Percentiles rank a stretch among this genome's conserved stretches.
Evolutionary conservation across 176 grass and related monocot genomes (phyloP).

Genomic region (Calamus simplicifolius): DNA sequence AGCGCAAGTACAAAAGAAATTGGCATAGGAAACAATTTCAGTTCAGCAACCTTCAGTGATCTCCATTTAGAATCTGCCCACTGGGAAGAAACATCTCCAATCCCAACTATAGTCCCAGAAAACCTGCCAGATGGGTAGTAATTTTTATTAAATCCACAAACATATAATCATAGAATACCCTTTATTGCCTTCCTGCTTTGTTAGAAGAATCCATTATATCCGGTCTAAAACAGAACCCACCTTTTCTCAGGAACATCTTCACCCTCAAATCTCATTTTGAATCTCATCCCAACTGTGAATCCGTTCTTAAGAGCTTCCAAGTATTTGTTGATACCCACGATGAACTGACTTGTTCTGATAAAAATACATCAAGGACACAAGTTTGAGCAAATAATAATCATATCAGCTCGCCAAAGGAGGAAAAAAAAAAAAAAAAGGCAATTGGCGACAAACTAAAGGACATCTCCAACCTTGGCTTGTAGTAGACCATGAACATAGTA

Average conservation of each 20-base stretch:
- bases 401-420: no score
- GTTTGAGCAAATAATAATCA: no score
- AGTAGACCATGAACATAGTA: no score
- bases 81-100: constrained; percentile 45
- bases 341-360: constrained; percentile 59
- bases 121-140: constrained; percentile 36
- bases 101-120: constrained; percentile 70
- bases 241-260: constrained; percentile 47
- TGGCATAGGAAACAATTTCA: neutral
- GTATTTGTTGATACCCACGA: constrained; percentile 43
- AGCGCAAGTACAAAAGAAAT: neutral
- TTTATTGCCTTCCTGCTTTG: no score
- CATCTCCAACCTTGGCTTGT: no score
- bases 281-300: constrained; percentile 34
- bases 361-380: neutral
- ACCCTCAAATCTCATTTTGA: constrained; percentile 49
- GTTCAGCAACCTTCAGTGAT: constrained; percentile 49
- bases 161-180: no score
- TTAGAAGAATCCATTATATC: neutral
- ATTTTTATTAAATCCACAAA: neutral
- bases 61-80: constrained; percentile 78
- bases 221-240: neutral
- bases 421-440: no score
- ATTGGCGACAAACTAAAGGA: no score
- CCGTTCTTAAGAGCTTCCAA: constrained; percentile 34